Evolutionary conservation across 352 stramenopile species (phyloP).

Genomic region (Blastocystis sp.): DNA sequence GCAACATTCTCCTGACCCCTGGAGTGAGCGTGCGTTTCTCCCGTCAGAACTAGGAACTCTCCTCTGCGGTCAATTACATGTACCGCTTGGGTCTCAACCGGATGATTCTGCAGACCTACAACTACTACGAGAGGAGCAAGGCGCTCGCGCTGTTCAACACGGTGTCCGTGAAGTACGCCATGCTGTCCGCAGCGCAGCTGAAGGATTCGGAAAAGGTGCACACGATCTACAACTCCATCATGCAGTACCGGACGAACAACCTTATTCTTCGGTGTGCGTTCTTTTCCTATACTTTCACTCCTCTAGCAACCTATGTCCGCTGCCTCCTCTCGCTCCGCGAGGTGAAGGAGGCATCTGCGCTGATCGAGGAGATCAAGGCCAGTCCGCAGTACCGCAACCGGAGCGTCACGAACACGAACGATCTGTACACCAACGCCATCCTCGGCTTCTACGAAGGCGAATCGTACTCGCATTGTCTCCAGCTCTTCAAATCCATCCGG

Average conservation of each 20-base stretch:
- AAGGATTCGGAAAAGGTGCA: slow-evolving; percentile 21
- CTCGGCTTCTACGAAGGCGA: slow-evolving; percentile 63
- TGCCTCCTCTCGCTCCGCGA: slow-evolving; percentile 52
- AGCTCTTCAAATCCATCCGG: slow-evolving; percentile 46
- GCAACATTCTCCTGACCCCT: slow-evolving; percentile 30
- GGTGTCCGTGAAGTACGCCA: slow-evolving; percentile 40
- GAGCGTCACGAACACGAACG: slow-evolving; percentile 6
- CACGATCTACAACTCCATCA: background rate
- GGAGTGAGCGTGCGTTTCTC: background rate
- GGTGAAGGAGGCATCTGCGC: slow-evolving; percentile 10
- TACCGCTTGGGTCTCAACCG: slow-evolving; percentile 25
- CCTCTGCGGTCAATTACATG: slow-evolving; percentile 33
- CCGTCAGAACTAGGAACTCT: slow-evolving; percentile 38
- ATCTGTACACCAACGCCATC: slow-evolving; percentile 57
- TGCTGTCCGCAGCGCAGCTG: slow-evolving; percentile 35
- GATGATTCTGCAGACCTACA: slow-evolving; percentile 20
- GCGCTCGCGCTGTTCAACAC: slow-evolving; percentile 20
- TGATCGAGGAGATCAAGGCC: background rate
- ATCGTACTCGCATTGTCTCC: slow-evolving; percentile 22
- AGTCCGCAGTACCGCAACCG: background rate
- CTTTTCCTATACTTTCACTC: too few relatives aligned
- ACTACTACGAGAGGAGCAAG: slow-evolving; percentile 37
- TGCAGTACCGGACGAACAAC: background rate
- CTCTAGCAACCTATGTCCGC: slow-evolving; percentile 33
- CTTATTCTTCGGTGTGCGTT: slow-evolving; percentile 28